phyloP scores from a whole-genome alignment of 306 rosid genomes.

The Hippophae gyantsensis region DNA sequence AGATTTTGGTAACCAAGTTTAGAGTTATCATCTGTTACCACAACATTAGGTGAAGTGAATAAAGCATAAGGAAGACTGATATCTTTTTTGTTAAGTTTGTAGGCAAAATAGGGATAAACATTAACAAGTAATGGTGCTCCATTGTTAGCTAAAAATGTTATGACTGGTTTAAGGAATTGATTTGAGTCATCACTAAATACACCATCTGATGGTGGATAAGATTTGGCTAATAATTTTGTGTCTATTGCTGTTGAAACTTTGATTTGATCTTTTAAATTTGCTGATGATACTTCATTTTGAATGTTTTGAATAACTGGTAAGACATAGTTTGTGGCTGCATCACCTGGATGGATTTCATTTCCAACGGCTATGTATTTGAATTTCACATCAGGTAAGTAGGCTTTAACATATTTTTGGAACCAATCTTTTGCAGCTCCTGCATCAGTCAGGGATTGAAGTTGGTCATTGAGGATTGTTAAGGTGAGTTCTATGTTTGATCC shows the following conservation, averaged over 20 bases:
- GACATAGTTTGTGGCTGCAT: slow-evolving; percentile 13
- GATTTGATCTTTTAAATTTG: slow-evolving; percentile 18
- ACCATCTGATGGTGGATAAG: slow-evolving; percentile 17
- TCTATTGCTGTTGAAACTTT: not conserved
- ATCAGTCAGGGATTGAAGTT: slow-evolving; percentile 12
- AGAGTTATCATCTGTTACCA: not conserved
- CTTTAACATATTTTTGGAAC: slow-evolving; percentile 28
- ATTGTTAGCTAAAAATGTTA: slow-evolving; percentile 6
- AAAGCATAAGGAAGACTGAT: slow-evolving; percentile 8
- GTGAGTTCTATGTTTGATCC: slow-evolving; percentile 30
- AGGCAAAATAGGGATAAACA: slow-evolving; percentile 18
- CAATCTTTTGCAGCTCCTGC: slow-evolving; percentile 10
- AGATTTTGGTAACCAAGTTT: slow-evolving; percentile 5
- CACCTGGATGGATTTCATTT: slow-evolving; percentile 31
- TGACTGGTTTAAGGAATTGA: slow-evolving; percentile 7
- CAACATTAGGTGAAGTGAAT: slow-evolving; percentile 4
- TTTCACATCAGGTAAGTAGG: slow-evolving; percentile 25
- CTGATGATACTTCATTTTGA: slow-evolving; percentile 24
- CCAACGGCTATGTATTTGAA: slow-evolving; percentile 47
- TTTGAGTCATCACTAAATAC: not conserved
- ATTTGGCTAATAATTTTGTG: not conserved
- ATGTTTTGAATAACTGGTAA: slow-evolving; percentile 37
- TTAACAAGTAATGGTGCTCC: slow-evolving; percentile 18
- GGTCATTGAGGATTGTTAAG: slow-evolving; percentile 7
- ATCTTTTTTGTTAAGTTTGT: not conserved